phyloP scores from a whole-genome alignment of 768 basidiomycete species.

The Boletellus ananiceps region DNA sequence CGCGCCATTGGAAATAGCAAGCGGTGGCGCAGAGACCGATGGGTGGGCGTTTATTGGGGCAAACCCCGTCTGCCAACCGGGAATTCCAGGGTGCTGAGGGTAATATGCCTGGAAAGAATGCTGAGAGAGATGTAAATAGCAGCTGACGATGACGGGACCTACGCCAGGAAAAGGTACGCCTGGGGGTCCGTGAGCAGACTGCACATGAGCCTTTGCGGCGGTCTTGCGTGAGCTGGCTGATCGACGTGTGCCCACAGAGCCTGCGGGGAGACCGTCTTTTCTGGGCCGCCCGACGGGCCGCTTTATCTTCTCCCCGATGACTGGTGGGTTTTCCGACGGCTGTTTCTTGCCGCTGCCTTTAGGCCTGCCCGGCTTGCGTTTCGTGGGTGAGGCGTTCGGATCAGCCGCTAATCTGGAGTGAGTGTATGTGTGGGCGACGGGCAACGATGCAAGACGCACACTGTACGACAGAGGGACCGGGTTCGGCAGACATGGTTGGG shows the following conservation, averaged over 20 bases:
- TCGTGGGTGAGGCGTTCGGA: slow-evolving; percentile 36
- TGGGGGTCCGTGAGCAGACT: slow-evolving; percentile 20
- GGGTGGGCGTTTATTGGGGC: slow-evolving; percentile 23
- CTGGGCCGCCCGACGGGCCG: slow-evolving; percentile 77
- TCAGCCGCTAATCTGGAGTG: slow-evolving; percentile 19
- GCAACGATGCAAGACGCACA: slow-evolving; percentile 9
- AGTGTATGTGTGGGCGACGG: slow-evolving; percentile 3
- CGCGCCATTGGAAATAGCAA: slow-evolving; percentile 31
- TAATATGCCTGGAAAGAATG: slow-evolving; percentile 26
- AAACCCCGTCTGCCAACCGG: slow-evolving; percentile 29
- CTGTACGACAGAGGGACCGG: slow-evolving; percentile 26
- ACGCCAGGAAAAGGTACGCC: slow-evolving; percentile 32
- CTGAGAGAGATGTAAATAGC: slow-evolving; percentile 1
- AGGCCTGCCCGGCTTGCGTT: slow-evolving; percentile 71
- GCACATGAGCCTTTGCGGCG: slow-evolving; percentile 26
- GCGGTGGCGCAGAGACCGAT: slow-evolving; percentile 29
- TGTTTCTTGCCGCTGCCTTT: slow-evolving; percentile 78
- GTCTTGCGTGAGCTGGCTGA: slow-evolving; percentile 39
- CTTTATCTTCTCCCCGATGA: slow-evolving; percentile 53
- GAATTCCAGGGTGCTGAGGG: slow-evolving; percentile 30
- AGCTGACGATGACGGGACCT: slow-evolving; percentile 1
- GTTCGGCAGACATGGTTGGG: slow-evolving; percentile 24
- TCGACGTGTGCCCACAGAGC: slow-evolving; percentile 52
- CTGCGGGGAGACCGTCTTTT: slow-evolving; percentile 79
- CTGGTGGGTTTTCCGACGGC: slow-evolving; percentile 34